Evolutionary conservation across 129 eudicot genomes (phyloP).

Genomic region (Silybum marianum): DNA sequence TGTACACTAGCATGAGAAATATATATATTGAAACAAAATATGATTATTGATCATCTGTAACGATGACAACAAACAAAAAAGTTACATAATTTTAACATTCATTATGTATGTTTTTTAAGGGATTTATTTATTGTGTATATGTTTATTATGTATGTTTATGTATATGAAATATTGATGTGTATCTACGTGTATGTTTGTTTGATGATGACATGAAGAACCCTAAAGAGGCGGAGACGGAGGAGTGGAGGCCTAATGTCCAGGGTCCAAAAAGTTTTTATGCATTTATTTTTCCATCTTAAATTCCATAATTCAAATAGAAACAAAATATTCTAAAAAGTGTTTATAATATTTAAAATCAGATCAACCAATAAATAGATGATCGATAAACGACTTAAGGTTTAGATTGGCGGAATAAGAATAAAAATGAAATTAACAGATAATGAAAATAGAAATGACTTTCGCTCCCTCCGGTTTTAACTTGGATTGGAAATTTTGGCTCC

Average conservation of each 20-base stretch:
- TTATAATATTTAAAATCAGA: not conserved
- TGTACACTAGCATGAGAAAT: not conserved
- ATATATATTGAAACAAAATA: not conserved
- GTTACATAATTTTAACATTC: not conserved
- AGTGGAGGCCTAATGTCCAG: not conserved
- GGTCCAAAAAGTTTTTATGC: not conserved
- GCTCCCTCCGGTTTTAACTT: too few relatives aligned
- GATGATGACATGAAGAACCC: constrained; percentile 1
- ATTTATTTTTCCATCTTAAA: not conserved
- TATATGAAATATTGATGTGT: too few relatives aligned
- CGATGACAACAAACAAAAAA: not conserved
- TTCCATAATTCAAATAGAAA: not conserved
- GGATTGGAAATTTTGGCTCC: too few relatives aligned
- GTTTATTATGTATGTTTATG: not conserved
- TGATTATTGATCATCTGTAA: not conserved
- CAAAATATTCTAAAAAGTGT: not conserved
- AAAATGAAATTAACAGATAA: too few relatives aligned
- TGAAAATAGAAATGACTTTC: too few relatives aligned
- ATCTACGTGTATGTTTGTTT: not conserved
- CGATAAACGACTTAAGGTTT: not conserved
- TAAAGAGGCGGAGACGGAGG: not conserved
- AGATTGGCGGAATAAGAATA: too few relatives aligned
- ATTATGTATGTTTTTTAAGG: too few relatives aligned
- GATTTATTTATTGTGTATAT: too few relatives aligned
- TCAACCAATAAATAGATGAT: not conserved